Evolutionary conservation across 352 stramenopile species (phyloP), one percentile per base, ranked within the genome.

Genomic region (Phytophthora colocasiae): DNA sequence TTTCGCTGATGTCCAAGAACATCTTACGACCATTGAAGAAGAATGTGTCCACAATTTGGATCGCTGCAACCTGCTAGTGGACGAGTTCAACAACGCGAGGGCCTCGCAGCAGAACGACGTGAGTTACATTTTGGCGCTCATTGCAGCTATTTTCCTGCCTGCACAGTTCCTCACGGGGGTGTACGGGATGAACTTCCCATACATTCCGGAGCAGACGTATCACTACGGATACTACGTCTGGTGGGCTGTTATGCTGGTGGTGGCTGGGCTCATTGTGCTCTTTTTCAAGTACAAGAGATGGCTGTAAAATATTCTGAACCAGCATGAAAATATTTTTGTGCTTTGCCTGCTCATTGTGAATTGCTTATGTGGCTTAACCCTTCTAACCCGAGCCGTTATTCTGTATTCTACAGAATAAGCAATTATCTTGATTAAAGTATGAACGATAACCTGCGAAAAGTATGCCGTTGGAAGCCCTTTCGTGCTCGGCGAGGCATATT

Each of bases 171-270:
- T 95, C 27, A 93, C 86, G 17, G 84, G 85, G 0, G 66, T 96
- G 14, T 95, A 95, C 63, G 88, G 88, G 56, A 96, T 96, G 88
- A 96, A 96, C 70, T 94, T 95, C 73, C 71, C 79, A 29, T 73
- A 87, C 54, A 95, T 95, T 69, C 87, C 87, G 1, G 88, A 95
- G 62, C 75, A 90, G 14, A 51, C 73, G 14, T 77, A 84, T 58
- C 27, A 85, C 41, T 80, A 91, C 53, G 88, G 83, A 34, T 96
- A 96, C 56, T 81, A 76, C 59, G 47, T 90, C 19, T 96, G 87
- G 80, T 96, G 88, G 88, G 58, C 59, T 9, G 57, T 78, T 9
- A 79, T 91, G 52, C 10, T 89, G n/a, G 17, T 51, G 4, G 69
- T 92, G 19, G 74, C 71, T 6, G 46, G 64, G 4, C 15, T 63